These are phyloP conservation scores for Cercospora sp. DNA, from an alignment of 2,329 filamentous ascomycete species.

Conservation along the genomic window DNA sequence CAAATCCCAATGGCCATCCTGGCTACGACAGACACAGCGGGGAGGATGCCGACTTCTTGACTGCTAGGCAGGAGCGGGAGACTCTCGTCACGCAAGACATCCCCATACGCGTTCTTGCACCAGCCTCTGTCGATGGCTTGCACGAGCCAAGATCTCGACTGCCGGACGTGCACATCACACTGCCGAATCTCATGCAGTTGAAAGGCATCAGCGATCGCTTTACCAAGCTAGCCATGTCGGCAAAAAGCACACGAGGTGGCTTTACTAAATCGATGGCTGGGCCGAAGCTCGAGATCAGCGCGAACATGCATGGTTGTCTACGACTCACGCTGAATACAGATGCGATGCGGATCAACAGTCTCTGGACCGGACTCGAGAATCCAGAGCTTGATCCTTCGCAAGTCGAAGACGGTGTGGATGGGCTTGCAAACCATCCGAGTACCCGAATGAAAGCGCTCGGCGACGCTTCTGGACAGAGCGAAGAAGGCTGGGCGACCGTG, in stretches of 20 bases:
- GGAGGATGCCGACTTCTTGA: slow-evolving; percentile 34
- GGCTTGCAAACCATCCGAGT: slow-evolving; percentile 76
- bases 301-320: slow-evolving; percentile 91
- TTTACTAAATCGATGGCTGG: slow-evolving; percentile 35
- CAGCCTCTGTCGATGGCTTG: slow-evolving; percentile 82
- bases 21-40: slow-evolving; percentile 28
- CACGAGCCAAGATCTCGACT: slow-evolving; percentile 89
- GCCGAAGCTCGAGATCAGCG: slow-evolving; percentile 78
- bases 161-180: slow-evolving; percentile 88
- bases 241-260: slow-evolving; percentile 42
- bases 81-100: slow-evolving; percentile 94
- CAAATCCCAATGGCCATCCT: slow-evolving; percentile 27
- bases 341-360: slow-evolving; percentile 77
- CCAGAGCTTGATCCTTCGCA: slow-evolving; percentile 80
- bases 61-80: slow-evolving; percentile 72
- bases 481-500: slow-evolving; percentile 84
- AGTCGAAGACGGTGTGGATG: slow-evolving; percentile 64
- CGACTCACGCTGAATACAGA: slow-evolving; percentile 80
- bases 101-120: slow-evolving; percentile 85
- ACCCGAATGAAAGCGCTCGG: slow-evolving; percentile 68
- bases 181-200: slow-evolving; percentile 82
- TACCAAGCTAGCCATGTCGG: slow-evolving; percentile 70
- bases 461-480: slow-evolving; percentile 62
- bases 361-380: slow-evolving; percentile 84
- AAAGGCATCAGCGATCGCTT: slow-evolving; percentile 95